phyloP scores from a whole-genome alignment of 2,329 filamentous ascomycete species.

The Ilyonectria robusta region DNA sequence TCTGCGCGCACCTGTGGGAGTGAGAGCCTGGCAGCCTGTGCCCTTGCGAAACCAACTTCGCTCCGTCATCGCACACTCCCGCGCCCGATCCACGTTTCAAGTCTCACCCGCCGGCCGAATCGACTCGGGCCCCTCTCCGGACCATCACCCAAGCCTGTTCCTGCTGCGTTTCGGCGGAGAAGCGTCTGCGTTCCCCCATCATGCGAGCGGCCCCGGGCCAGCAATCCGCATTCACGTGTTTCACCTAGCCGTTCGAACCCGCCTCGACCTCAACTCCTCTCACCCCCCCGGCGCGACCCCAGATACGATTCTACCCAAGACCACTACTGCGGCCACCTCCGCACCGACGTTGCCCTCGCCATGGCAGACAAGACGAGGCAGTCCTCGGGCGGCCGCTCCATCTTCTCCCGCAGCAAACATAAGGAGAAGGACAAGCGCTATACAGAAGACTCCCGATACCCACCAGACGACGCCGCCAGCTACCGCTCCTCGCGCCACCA shows the following conservation, averaged over 20 bases:
- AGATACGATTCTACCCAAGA: constrained; percentile 40
- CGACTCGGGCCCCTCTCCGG: constrained; percentile 34
- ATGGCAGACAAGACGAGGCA: constrained; percentile 86
- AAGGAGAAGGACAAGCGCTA: constrained; percentile 76
- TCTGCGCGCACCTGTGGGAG: constrained; percentile 8
- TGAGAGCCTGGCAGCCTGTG: constrained; percentile 26
- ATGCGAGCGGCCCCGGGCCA: constrained; percentile 59
- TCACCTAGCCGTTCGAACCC: constrained; percentile 9
- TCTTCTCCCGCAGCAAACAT: constrained; percentile 93
- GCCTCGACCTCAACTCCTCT: constrained; percentile 18
- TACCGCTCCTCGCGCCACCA: constrained; percentile 81
- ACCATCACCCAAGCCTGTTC: constrained; percentile 18
- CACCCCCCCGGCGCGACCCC: constrained; percentile 30
- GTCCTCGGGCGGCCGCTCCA: constrained; percentile 81
- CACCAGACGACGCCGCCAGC: constrained; percentile 73
- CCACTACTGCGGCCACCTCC: constrained; percentile 40
- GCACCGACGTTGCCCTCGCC: constrained; percentile 42
- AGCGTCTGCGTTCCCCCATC: constrained; percentile 45
- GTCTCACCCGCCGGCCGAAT: constrained; percentile 34
- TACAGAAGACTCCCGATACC: constrained; percentile 70
- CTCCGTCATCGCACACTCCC: constrained; percentile 29
- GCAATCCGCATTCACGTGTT: constrained; percentile 47
- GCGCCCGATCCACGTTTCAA: constrained; percentile 40
- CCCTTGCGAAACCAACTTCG: constrained; percentile 29
- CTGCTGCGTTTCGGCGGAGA: constrained; percentile 18